Percentiles rank a stretch among this genome's conserved stretches.
phyloP scores from a whole-genome alignment of 305 asterid genomes.

The Ajuga reptans region DNA sequence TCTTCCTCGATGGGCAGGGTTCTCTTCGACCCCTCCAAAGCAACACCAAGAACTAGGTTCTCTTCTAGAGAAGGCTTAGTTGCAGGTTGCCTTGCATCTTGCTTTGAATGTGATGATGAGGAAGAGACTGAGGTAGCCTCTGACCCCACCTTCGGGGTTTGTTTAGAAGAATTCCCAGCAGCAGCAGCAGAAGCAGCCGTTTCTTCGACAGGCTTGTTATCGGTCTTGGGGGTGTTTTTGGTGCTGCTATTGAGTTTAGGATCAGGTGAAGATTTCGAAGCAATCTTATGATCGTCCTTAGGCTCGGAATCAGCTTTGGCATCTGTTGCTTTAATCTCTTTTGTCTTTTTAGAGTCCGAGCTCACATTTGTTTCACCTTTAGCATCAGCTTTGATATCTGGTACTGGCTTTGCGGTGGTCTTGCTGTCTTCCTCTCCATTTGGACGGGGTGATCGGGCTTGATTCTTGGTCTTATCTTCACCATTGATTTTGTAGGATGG shows the following conservation, averaged over 20 bases:
- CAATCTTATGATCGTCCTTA: constrained; percentile 35
- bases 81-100: constrained; percentile 37
- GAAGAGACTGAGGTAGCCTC: constrained; percentile 27
- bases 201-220: constrained; percentile 29
- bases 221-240: constrained; percentile 33
- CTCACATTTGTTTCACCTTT: constrained; percentile 33
- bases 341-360: constrained; percentile 34
- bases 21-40: constrained; percentile 91
- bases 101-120: constrained; percentile 37
- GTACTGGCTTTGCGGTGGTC: constrained; percentile 37
- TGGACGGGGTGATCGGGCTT: constrained; percentile 41
- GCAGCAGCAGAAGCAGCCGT: constrained; percentile 24
- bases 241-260: constrained; percentile 34
- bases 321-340: constrained; percentile 29
- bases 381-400: constrained; percentile 43
- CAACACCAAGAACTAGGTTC: constrained; percentile 93
- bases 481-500: constrained; percentile 76
- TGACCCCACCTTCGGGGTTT: constrained; percentile 35
- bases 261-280: constrained; percentile 33
- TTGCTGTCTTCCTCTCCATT: constrained; percentile 54
- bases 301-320: constrained; percentile 38
- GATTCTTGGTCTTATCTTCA: constrained; percentile 60
- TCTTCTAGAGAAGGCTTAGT: constrained; percentile 68
- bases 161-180: constrained; percentile 30
- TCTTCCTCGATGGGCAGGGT: constrained; percentile 91